These are phyloP conservation scores for Beauveria australis DNA, from an alignment of 2,329 filamentous ascomycete species.

Conservation along the genomic window DNA sequence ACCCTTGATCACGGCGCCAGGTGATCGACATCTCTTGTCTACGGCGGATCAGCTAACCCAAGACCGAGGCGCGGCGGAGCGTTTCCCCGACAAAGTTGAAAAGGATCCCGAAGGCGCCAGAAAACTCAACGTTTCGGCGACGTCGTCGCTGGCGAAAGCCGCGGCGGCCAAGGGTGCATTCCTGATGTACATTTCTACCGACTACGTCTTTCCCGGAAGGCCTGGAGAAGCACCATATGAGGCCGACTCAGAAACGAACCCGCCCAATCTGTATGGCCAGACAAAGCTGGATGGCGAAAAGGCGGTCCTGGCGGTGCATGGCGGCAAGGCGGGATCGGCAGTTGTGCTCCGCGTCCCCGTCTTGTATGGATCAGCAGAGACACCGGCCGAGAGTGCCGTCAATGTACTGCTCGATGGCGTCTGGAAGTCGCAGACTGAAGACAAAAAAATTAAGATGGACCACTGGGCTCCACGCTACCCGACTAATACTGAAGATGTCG, in stretches of 20 bases:
- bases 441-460: constrained; percentile 65
- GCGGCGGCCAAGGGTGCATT: constrained; percentile 54
- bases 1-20: background rate
- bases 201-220: constrained; percentile 69
- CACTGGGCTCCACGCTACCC: constrained; percentile 80
- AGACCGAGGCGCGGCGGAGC: constrained; percentile 67
- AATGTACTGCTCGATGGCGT: constrained; percentile 73
- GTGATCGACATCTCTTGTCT: background rate
- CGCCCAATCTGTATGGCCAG: constrained; percentile 67
- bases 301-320: constrained; percentile 58
- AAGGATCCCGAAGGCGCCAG: constrained; percentile 67
- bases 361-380: constrained; percentile 70
- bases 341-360: constrained; percentile 75
- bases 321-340: constrained; percentile 44
- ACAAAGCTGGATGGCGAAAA: constrained; percentile 53
- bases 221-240: constrained; percentile 81
- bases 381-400: constrained; percentile 68
- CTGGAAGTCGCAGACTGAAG: constrained; percentile 61
- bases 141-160: constrained; percentile 55
- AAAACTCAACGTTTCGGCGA: constrained; percentile 66
- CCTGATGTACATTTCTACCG: constrained; percentile 72
- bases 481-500: constrained; percentile 83
- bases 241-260: constrained; percentile 50
- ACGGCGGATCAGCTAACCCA: background rate
- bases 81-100: constrained; percentile 80